Percentiles rank a stretch among this genome's conserved stretches.
Conservation (phyloP, 768 basidiomycete genomes). For the Punctularia strigosozonata region DNA sequence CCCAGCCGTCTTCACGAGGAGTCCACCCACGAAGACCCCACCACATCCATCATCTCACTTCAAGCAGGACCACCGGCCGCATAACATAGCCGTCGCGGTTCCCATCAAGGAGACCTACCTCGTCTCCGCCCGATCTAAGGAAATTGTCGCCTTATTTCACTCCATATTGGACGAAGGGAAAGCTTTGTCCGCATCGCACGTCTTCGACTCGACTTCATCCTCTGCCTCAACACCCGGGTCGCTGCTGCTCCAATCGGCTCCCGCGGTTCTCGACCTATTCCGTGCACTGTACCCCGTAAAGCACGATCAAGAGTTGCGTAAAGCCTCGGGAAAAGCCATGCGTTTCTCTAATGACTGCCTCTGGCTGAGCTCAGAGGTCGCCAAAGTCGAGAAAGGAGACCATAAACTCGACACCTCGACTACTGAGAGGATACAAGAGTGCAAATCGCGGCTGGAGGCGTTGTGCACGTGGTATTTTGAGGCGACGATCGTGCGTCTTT, state of each 20-base stretch:
- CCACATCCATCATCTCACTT: slow-evolving; percentile 5
- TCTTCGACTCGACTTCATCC: slow-evolving; percentile 27
- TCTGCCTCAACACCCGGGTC: slow-evolving; percentile 32
- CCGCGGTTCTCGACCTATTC: slow-evolving; percentile 65
- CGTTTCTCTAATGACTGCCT: slow-evolving; percentile 75
- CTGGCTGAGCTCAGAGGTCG: slow-evolving; percentile 48
- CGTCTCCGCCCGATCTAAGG: slow-evolving; percentile 46
- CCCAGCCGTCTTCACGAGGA: slow-evolving; percentile 1
- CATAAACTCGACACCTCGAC: slow-evolving; percentile 9
- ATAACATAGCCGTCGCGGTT: not conserved
- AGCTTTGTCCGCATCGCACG: slow-evolving; percentile 44
- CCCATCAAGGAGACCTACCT: slow-evolving; percentile 38
- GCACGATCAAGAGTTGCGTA: slow-evolving; percentile 31
- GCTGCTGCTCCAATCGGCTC: slow-evolving; percentile 47
- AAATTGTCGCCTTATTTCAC: slow-evolving; percentile 43
- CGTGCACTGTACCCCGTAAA: slow-evolving; percentile 67
- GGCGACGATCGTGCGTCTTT: slow-evolving; percentile 47
- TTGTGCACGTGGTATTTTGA: slow-evolving; percentile 63
- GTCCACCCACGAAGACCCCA: not conserved
- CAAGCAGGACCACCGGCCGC: slow-evolving; percentile 8
- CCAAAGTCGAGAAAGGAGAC: slow-evolving; percentile 20
- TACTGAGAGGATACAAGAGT: slow-evolving; percentile 40
- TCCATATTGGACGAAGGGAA: slow-evolving; percentile 57
- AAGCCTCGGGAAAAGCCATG: slow-evolving; percentile 46
- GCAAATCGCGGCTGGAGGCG: slow-evolving; percentile 34